Base-by-base conservation (phyloP, 2,329 filamentous ascomycete genomes). In the Alternaria angustiovoidea region DNA sequence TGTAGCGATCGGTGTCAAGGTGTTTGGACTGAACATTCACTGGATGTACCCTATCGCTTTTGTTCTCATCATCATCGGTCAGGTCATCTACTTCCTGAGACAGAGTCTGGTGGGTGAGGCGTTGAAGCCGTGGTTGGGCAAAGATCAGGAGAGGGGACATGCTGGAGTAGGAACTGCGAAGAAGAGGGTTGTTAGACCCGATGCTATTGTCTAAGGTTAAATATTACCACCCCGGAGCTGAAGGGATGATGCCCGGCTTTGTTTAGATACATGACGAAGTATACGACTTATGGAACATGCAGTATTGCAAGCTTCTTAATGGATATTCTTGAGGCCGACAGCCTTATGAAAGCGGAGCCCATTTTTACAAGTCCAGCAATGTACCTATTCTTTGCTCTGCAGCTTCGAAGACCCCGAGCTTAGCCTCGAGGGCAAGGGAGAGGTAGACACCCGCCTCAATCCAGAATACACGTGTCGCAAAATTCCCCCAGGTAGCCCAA, bases 41-140 rank as follows among this genome's bases (percentile, higher is more conserved):
- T 97, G 88, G 84, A 85, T 97, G 81, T 99, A 99, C 80, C 94
- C 95, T 5, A 91, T 97, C 75, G 94, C 95, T 12, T 99, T 99
- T 78, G 92, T 96, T 9, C 84, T 94, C 68, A 98, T 99, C 78
- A 88, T 99, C 67, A 54, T 94, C 28, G 94, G 95, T 1, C 87
- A 97, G 70, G 84, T 94, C 49, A 85, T 93, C 46, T 99, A 99
- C 80, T 98, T 97, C 79, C 81, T 96, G 36, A 89, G 91, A 1
- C 92, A 93, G 58, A 90, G 88, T 75, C 86, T 92, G 57, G 81
- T 97, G 51, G 94, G 93, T 32, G 95, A 98, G 79, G 89, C 91
- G 54, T 88, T 89, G 83, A 99, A 99, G 86, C 95, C 95, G 18
- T 99, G 95, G 95, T 82, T 99, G 53, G 94, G 94, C 2, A 86